Evolutionary conservation across 2,329 filamentous ascomycete species (phyloP).

Genomic region (Alternaria panax): DNA sequence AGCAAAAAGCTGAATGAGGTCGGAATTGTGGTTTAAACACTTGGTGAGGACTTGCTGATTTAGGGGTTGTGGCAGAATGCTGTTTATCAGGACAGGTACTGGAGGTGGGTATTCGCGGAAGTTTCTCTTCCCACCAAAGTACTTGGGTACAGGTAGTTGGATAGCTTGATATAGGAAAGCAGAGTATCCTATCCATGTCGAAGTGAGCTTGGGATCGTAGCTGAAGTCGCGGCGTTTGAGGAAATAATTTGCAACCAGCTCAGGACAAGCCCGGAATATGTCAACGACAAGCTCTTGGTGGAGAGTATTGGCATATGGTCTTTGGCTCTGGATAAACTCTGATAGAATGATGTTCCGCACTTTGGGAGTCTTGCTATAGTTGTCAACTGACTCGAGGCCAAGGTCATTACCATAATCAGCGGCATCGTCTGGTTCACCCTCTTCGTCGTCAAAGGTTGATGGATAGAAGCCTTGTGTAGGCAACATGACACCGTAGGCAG

Average conservation of each 20-base stretch:
- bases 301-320: slow-evolving; percentile 80
- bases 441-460: slow-evolving; percentile 68
- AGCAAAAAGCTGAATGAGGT: slow-evolving; percentile 84
- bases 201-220: slow-evolving; percentile 89
- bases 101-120: slow-evolving; percentile 77
- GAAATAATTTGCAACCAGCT: slow-evolving; percentile 89
- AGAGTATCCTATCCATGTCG: slow-evolving; percentile 94
- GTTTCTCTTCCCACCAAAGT: slow-evolving; percentile 71
- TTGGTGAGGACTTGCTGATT: slow-evolving; percentile 79
- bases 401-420: slow-evolving; percentile 64
- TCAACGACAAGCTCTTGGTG: slow-evolving; percentile 83
- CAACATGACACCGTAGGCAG: slow-evolving; percentile 76
- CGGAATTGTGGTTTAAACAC: slow-evolving; percentile 78
- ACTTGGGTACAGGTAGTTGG: slow-evolving; percentile 73
- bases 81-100: slow-evolving; percentile 80
- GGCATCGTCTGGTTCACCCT: slow-evolving; percentile 44
- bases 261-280: slow-evolving; percentile 82
- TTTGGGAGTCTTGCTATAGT: slow-evolving; percentile 73
- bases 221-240: slow-evolving; percentile 76
- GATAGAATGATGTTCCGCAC: slow-evolving; percentile 82
- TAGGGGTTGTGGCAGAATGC: slow-evolving; percentile 81
- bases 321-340: slow-evolving; percentile 78
- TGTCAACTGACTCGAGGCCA: slow-evolving; percentile 73
- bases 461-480: slow-evolving; percentile 86
- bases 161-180: slow-evolving; percentile 86